Base-by-base conservation (phyloP, 257 asterid genomes). In the Przewalskia tangutica region DNA sequence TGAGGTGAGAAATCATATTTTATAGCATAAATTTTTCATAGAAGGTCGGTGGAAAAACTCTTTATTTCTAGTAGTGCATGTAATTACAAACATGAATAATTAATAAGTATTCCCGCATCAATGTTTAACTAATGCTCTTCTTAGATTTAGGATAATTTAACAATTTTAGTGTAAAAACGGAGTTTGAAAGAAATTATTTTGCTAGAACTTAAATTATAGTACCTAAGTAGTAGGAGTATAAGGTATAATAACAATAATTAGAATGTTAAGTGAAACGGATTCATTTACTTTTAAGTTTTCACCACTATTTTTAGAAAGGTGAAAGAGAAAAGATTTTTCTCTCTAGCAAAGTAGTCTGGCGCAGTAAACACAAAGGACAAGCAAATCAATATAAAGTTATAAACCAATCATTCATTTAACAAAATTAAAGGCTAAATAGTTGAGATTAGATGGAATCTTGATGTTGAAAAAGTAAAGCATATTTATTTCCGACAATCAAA, bases 401-500 rank as follows among this genome's bases (percentile, higher is more conserved):
- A 27, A 27, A 27, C 20, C 11, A 65, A 34, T 14, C 20, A 65
- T 65, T 65, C 73, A 65, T 64, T 63, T 32, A 65, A 36, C 75
- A 65, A 36, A 65, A 36, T 65, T 65, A 65, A 32, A 65, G 44
- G 18, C 3, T 32, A 63, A 11, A 0, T 38, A 9, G 8, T 8
- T 68, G 44, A 68, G 8, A 44, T 10, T 10, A 44, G 59, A 5
- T 54, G 58, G 62, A 80, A 80, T 64, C 54, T 20, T 77, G 51
- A 62, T 46, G 27, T 51, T 75, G 86, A 58, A 77, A 84, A 83
- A 84, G 73, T 17, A 84, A 67, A 80, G 82, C 75, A 84, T 77
- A 89, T 87, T 86, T 88, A 84, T 73, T 46, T 82, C 93, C 94
- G 91, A 91, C 90, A 91, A 88, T 85, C 79, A 89, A 89, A 89